Base-by-base conservation (phyloP, 2,329 filamentous ascomycete genomes). In the Drechslerella coelobrocha region DNA sequence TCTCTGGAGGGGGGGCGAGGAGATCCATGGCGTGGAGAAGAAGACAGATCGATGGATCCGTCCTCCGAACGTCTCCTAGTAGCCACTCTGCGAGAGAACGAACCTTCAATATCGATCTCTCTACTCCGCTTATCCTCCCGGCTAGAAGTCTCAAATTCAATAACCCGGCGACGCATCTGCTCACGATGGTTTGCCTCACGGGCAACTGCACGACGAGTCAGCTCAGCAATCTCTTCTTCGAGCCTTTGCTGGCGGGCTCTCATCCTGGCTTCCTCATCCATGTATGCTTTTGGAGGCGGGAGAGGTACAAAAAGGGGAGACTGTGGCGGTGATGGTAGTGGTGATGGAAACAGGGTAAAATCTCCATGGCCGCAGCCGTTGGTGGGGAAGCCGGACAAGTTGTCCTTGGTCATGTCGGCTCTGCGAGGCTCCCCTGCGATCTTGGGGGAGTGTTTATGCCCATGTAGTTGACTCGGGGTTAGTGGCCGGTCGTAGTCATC, bases 401-500 rank as follows among this genome's bases (percentile, higher is more conserved):
- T 65, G 41, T 72, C 55, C 23, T 45, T n/a, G n/a, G n/a, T 66
- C 57, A 39, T 43, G 48, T 72, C 61, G 29, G 68, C 39, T 29
- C 53, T 66, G 27, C 61, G 56, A 37, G 68, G 61, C 23, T 72
- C 60, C 27, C 61, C 68, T 17, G 68, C 61, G 17, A 61, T 41
- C 51, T 72, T 65, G 10, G 68, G 68, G 24, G 68, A 61, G n/a
- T 72, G 60, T 10, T 43, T 65, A 17, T 55, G 52, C n/a, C 57
- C 53, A 45, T 72, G 68, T 50, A 66, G 66, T 31, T 65, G 47
- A 39, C 50, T 56, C 43, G 68, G 61, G 17, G 68, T 57, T 9
- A 72, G 51, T 41, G 68, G 68, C 61, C 61, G 54, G 48, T 72
- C 68, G n/a, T 72, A 66, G 50, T 72, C 68, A 37, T 72, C 68